Base-by-base conservation (phyloP, 192 early-diverging fungal genomes). In the Umbelopsis sp. region DNA sequence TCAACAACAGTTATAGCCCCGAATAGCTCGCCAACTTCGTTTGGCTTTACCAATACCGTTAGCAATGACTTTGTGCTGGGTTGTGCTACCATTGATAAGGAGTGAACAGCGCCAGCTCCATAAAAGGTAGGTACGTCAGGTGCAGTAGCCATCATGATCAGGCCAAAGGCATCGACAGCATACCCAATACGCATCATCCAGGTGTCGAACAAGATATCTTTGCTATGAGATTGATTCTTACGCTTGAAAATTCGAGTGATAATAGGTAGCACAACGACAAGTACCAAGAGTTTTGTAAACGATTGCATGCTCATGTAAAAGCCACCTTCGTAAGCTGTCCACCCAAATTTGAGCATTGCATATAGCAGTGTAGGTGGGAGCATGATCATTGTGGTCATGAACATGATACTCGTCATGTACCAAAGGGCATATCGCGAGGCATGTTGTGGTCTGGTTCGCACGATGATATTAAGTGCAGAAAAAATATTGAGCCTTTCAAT, bases 1-100 rank as follows among this genome's bases (percentile, higher is more conserved):
- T 87, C 86, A 21, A 85, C 16, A 23, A 81, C 75, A 23, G 76
- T 64, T 12, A 85, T 33, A 23, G 86, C 82, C 0, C 86, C 86
- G 15, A 87, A 58, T 20, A 79, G 65, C 33, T 85, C 78, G 1
- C 84, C 86, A 46, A 82, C 71, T 74, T 87, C 69, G 18, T 74
- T 71, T 2, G 84, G 77, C 6, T 73, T 50, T 12, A 87, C 84
- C 49, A 82, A 53, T 21, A 67, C 73, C 18, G 81, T 85, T 18
- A 84, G 30, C 21, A 87, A 18, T 4, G 84, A 76, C 45, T 71
- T 83, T 2, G 81, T 33, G 0, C 81, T 82, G 0, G 86, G 81
- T 13, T 44, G 18, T n/a, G 77, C 44, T 27, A 84, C 74, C 16
- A 76, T 72, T 1, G 68, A 58, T 11, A 81, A 44, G 3, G 82